phyloP scores from a whole-genome alignment of 352 stramenopile genomes.

The Phytophthora tubulina region DNA sequence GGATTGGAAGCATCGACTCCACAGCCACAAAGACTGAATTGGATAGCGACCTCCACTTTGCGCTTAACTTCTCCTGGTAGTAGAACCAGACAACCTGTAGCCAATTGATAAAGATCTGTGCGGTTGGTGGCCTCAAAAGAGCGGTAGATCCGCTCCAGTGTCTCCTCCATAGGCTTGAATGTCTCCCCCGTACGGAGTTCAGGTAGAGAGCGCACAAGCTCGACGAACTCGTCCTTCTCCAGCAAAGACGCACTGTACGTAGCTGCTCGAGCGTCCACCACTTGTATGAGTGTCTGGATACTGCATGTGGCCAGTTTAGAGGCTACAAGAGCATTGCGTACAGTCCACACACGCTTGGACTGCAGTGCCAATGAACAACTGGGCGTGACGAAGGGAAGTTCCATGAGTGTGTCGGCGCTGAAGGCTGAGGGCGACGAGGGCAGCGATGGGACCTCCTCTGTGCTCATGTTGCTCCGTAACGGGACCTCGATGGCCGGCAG shows the following conservation, averaged over 20 bases:
- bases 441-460: conserved; percentile 55
- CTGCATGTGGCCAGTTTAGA: conserved; percentile 62
- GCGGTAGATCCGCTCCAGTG: conserved; percentile 70
- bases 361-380: conserved; percentile 72
- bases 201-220: conserved; percentile 64
- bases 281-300: conserved; percentile 47
- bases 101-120: conserved; percentile 72
- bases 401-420: conserved; percentile 54
- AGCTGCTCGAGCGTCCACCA: conserved; percentile 47
- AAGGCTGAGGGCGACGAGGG: conserved; percentile 65
- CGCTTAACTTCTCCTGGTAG: conserved; percentile 59
- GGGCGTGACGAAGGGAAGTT: conserved; percentile 69
- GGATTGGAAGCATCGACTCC: conserved; percentile 39
- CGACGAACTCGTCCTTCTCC: conserved; percentile 67
- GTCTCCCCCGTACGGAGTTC: conserved; percentile 63
- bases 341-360: conserved; percentile 70
- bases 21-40: conserved; percentile 61
- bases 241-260: conserved; percentile 29
- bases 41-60: conserved; percentile 68
- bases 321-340: conserved; percentile 79
- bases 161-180: conserved; percentile 74
- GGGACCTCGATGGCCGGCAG: conserved; percentile 45
- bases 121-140: conserved; percentile 71
- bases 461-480: conserved; percentile 63
- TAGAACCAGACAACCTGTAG: conserved; percentile 62